Percentiles rank a stretch among this genome's conserved stretches.
phyloP scores from a whole-genome alignment of 2,329 filamentous ascomycete species.

The Cryphonectria radicalis region DNA sequence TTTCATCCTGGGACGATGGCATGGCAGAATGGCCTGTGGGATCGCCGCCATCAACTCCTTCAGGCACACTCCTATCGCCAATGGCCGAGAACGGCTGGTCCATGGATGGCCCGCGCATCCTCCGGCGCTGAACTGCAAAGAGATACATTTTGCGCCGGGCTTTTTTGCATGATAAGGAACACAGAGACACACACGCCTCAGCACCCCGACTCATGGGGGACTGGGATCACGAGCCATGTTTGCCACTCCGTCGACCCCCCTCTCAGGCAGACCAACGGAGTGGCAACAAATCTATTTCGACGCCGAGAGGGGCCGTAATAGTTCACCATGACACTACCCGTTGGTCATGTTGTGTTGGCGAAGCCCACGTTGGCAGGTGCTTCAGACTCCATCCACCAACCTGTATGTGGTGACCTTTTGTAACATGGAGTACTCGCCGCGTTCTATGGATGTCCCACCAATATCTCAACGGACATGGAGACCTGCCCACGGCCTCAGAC shows the following conservation, averaged over 20 bases:
- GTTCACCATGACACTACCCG: not conserved
- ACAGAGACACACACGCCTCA: not conserved
- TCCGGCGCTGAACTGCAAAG: not conserved
- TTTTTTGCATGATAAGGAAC: not conserved
- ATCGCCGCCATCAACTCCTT: slow-evolving; percentile 13
- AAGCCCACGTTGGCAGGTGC: not conserved
- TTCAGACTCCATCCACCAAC: not conserved
- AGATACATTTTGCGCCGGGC: not conserved
- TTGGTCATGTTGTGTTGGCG: not conserved
- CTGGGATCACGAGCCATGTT: not conserved
- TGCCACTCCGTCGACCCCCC: not conserved
- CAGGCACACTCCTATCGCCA: not conserved
- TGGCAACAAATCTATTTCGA: not conserved
- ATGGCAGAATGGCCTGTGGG: not conserved
- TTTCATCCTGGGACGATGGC: not conserved
- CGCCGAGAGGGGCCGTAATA: not conserved
- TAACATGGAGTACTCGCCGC: not conserved
- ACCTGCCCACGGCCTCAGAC: not conserved
- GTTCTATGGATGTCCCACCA: not conserved
- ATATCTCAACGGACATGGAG: not conserved
- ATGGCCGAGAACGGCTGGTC: not conserved
- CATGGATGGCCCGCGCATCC: not conserved
- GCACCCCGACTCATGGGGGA: not conserved
- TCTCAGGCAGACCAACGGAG: not conserved
- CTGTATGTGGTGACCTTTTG: not conserved